phyloP scores from a whole-genome alignment of 2,329 filamentous ascomycete genomes.

The Phialophora tarda region DNA sequence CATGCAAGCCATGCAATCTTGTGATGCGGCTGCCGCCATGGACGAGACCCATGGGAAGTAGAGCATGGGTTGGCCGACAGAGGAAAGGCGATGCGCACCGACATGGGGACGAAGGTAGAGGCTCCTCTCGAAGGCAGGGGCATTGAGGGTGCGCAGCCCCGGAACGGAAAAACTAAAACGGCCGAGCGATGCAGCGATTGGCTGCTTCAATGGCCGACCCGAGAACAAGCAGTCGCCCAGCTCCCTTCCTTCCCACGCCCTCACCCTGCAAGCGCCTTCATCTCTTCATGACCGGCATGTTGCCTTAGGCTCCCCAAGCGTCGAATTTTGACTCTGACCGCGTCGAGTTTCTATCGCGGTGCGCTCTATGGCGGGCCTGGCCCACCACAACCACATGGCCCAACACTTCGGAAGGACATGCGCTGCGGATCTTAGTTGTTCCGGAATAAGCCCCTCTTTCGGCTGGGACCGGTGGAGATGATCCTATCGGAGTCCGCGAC shows the following conservation, averaged over 20 bases:
- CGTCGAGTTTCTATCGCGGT: not conserved
- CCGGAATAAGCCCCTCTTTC: not conserved
- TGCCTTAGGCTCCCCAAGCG: not conserved
- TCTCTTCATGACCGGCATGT: not conserved
- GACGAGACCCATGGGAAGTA: not conserved
- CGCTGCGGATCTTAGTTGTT: not conserved
- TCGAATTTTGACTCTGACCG: not conserved
- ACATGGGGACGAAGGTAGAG: not conserved
- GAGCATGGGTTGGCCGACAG: not conserved
- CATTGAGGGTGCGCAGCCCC: slow-evolving; percentile 3
- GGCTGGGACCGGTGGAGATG: not conserved
- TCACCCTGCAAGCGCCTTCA: not conserved
- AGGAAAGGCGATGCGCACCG: not conserved
- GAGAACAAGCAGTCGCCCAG: slow-evolving; percentile 1
- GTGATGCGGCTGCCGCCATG: not conserved
- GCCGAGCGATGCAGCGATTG: slow-evolving; percentile 31
- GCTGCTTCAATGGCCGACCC: slow-evolving; percentile 22
- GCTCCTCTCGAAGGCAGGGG: not conserved
- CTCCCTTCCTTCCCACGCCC: not conserved
- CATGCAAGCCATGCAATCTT: not conserved
- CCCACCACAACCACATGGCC: not conserved
- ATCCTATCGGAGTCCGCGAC: slow-evolving; percentile 13
- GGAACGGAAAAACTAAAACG: slow-evolving; percentile 36
- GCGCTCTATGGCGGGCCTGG: not conserved
- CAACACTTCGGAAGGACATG: not conserved